phyloP scores from a whole-genome alignment of 1,284 basidiomycete genomes.

The Rhodotorula sp. region DNA sequence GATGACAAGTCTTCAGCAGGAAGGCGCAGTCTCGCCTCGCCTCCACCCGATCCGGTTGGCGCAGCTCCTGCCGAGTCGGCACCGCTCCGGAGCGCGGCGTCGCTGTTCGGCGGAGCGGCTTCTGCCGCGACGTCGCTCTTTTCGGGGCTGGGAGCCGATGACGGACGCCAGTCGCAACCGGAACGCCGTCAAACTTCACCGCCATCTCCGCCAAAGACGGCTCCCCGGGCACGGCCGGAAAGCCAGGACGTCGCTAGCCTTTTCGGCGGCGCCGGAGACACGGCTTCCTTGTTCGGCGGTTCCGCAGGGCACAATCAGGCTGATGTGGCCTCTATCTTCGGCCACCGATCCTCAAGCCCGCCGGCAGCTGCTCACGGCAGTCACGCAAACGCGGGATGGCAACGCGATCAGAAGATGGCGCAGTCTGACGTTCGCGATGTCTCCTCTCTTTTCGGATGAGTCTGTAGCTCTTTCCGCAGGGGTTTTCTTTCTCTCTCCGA shows the following conservation, averaged over 20 bases:
- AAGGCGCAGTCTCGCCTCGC: background rate
- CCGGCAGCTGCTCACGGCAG: background rate
- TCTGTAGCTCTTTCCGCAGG: no score
- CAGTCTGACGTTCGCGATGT: background rate
- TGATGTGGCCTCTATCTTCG: background rate
- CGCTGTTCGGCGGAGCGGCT: constrained; percentile 7
- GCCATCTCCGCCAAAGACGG: background rate
- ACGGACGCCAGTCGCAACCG: background rate
- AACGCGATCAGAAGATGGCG: background rate
- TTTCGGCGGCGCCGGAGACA: background rate
- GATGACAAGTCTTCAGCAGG: background rate
- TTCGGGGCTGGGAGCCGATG: background rate
- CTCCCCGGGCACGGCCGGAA: background rate
- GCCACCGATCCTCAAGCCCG: background rate
- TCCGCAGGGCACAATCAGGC: background rate
- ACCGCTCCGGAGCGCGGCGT: background rate
- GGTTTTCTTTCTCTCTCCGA: background rate
- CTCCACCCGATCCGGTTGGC: background rate
- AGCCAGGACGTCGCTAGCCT: background rate
- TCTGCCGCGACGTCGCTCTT: background rate
- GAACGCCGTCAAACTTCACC: background rate
- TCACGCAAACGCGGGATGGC: background rate
- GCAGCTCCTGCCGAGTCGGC: background rate
- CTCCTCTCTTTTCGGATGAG: constrained; percentile 6
- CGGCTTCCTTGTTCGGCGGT: background rate